Evolutionary conservation across 2,329 filamentous ascomycete genomes (phyloP).

Genomic region (Incumbomyces delicatus): DNA sequence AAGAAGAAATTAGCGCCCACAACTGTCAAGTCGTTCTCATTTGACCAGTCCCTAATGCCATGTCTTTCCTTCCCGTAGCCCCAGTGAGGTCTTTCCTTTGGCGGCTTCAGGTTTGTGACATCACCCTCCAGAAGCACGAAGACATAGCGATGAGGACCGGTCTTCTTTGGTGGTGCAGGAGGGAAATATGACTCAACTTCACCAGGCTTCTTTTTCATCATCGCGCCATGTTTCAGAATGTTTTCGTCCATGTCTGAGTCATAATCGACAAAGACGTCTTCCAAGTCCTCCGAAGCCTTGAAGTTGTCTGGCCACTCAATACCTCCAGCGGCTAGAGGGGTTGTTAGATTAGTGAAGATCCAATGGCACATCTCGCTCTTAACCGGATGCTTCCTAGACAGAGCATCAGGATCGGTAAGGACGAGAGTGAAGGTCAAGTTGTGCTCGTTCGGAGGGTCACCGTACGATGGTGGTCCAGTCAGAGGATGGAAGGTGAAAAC

Average conservation of each 20-base stretch:
- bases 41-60: slow-evolving; percentile 35
- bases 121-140: slow-evolving; percentile 41
- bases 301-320: background rate
- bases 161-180: slow-evolving; percentile 46
- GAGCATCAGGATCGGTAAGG: slow-evolving; percentile 51
- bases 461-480: slow-evolving; percentile 8
- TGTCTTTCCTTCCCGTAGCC: slow-evolving; percentile 40
- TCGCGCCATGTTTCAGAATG: background rate
- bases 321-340: slow-evolving; percentile 7
- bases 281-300: background rate
- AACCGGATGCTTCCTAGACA: slow-evolving; percentile 42
- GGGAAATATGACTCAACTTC: slow-evolving; percentile 43
- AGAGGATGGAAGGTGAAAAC: slow-evolving; percentile 30
- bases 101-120: slow-evolving; percentile 33
- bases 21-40: slow-evolving; percentile 23
- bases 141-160: slow-evolving; percentile 49
- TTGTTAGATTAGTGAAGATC: slow-evolving; percentile 27
- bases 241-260: background rate
- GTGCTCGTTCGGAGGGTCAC: slow-evolving; percentile 19
- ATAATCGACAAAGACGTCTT: background rate
- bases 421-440: slow-evolving; percentile 36
- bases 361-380: slow-evolving; percentile 52
- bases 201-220: slow-evolving; percentile 17
- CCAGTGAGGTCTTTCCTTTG: slow-evolving; percentile 41
- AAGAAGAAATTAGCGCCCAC: slow-evolving; percentile 25